Base-by-base conservation (phyloP, 371 early-diverging fungal species). In the Nosema granulosis region DNA sequence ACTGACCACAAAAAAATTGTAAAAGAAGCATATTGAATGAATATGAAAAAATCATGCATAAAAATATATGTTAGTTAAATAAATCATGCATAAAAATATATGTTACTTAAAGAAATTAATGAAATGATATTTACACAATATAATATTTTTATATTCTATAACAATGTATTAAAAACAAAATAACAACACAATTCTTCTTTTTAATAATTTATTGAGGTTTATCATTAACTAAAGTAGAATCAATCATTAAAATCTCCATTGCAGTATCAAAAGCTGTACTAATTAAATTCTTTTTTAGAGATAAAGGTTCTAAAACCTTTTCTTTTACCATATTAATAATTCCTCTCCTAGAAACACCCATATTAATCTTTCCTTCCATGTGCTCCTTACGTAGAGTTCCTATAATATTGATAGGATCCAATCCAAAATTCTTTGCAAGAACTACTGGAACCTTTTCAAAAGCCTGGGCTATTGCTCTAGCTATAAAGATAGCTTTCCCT, bases 391-490 rank as follows among this genome's bases (percentile, higher is more conserved):
- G 89, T 70, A 99, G 88, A 87, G 93, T 90, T 87, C 95, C 96
- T 58, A 99, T 87, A 75, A 94, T 91, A 85, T 93, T 93, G 12
- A 95, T 96, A n/a, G 96, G 91, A 84, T 99, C 98, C 77, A 97
- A 93, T 71, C 99, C 99, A 75, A 97, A 96, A 86, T 99, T 99
- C 85, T 93, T 93, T 85, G 94, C 92, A 34, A 99, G 88, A 85
- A 95, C 95, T 83, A 95, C 90, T 13, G 99, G 98, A 79, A 99
- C 95, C 34, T 94, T 90, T 87, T 99, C 99, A 71, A 97, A 89
- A 13, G 98, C 96, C 84, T 93, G 93, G 63, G 96, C 95, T 84
- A 93, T 92, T 0, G 96, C 94, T 56, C 89, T 89, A 84, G 94
- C 90, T 63, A 99, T 90, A 84, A 96, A 88, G 86, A 94, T 94